phyloP scores from a whole-genome alignment of 208 protist genomes.

The Porcisia deanei region DNA sequence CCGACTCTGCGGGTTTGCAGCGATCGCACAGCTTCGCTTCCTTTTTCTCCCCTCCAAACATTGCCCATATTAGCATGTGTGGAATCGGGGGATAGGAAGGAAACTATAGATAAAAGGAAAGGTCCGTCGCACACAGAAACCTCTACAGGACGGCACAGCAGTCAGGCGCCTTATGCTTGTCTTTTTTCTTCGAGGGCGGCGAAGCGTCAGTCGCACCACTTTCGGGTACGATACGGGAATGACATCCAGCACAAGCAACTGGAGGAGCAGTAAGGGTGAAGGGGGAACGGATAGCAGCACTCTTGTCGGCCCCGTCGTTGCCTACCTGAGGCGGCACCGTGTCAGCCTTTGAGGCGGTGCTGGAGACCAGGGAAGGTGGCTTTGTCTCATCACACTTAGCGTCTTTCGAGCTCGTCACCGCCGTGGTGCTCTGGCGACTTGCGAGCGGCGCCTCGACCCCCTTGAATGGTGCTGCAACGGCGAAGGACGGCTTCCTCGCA shows the following conservation, averaged over 20 bases:
- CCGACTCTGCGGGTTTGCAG: no score
- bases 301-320: neutral
- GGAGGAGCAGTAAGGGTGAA: neutral
- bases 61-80: no score
- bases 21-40: no score
- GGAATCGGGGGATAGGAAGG: neutral
- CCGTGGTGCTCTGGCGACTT: neutral
- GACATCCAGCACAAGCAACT: neutral
- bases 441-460: neutral
- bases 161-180: slow-evolving; percentile 3
- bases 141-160: slow-evolving; percentile 20
- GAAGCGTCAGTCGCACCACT: neutral
- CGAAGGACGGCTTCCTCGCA: neutral
- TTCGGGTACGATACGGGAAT: neutral
- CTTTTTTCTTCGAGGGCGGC: neutral
- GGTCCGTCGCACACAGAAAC: neutral
- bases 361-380: neutral
- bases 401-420: neutral
- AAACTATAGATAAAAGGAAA: neutral
- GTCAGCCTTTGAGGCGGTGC: neutral
- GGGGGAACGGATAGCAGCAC: neutral
- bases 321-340: neutral
- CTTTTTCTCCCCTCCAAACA: no score
- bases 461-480: neutral
- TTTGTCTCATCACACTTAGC: neutral